A percentile compares a stretch with the other conserved stretches of the same genome.
phyloP scores from a whole-genome alignment of 2,329 filamentous ascomycete species.

The Sarocladium kiliense region DNA sequence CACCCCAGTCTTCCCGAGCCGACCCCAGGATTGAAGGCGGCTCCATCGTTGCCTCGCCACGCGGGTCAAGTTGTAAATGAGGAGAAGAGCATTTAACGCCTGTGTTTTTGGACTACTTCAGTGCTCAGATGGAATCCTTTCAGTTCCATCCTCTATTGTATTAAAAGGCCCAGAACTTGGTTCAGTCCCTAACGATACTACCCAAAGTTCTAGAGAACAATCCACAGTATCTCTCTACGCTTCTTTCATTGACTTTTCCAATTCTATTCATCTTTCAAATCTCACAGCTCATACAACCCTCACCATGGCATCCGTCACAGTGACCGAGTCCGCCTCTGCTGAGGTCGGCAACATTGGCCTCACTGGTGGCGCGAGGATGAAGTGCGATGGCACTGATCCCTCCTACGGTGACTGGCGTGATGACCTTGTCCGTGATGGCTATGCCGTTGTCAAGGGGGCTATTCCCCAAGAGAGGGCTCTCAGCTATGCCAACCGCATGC shows the following conservation, averaged over 20 bases:
- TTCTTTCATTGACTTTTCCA: not conserved
- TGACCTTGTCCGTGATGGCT: constrained; percentile 31
- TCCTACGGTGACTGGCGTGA: constrained; percentile 24
- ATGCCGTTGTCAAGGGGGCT: constrained; percentile 39
- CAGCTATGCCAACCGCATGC: constrained; percentile 24
- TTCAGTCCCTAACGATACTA: not conserved
- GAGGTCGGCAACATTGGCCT: not conserved
- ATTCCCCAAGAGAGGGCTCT: constrained; percentile 34
- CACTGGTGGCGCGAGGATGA: not conserved
- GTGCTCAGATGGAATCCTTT: not conserved
- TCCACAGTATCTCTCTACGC: too few relatives aligned
- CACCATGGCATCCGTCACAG: not conserved
- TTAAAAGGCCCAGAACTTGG: not conserved
- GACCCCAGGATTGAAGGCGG: not conserved
- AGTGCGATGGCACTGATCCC: constrained; percentile 4
- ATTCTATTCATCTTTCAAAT: not conserved
- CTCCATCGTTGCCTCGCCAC: not conserved
- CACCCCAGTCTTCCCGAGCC: too few relatives aligned
- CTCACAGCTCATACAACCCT: not conserved
- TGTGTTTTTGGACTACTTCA: not conserved
- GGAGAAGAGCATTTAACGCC: not conserved
- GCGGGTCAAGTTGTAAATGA: not conserved
- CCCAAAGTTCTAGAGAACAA: not conserved
- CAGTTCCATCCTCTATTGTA: not conserved
- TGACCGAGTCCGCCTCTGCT: not conserved